Evolutionary conservation across 176 grass and related monocot genomes (phyloP).

Genomic region (Rhynchospora pubera): DNA sequence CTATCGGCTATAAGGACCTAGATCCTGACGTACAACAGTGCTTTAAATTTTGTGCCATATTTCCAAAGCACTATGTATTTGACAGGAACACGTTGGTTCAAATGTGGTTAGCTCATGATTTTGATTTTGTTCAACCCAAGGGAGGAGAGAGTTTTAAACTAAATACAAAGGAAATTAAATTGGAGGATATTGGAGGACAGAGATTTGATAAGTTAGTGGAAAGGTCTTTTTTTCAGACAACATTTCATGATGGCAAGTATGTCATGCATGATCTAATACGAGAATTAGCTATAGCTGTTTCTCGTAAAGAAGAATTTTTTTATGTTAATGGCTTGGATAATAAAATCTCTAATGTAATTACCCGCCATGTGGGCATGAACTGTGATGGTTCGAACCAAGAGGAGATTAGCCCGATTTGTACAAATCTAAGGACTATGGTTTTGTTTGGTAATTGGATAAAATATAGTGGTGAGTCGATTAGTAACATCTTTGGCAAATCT

Average conservation of each 20-base stretch:
- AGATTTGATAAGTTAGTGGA: neutral
- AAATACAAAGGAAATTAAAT: constrained; percentile 11
- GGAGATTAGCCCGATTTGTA: neutral
- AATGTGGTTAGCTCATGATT: constrained; percentile 46
- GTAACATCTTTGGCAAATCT: constrained; percentile 4
- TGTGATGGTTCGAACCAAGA: neutral
- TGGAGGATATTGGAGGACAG: neutral
- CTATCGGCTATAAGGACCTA: constrained; percentile 25
- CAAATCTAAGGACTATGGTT: constrained; percentile 12
- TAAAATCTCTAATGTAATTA: neutral
- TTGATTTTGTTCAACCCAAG: neutral
- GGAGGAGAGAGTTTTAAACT: neutral
- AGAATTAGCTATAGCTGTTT: constrained; percentile 19
- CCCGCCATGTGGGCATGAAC: constrained; percentile 17
- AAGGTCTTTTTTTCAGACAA: constrained; percentile 21
- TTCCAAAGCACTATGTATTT: constrained; percentile 30
- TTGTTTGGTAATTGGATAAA: constrained; percentile 29
- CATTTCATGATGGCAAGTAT: neutral
- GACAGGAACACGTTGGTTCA: constrained; percentile 33
- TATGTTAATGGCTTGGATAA: neutral
- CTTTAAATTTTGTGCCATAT: constrained; percentile 35
- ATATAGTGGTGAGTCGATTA: neutral
- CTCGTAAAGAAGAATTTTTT: constrained; percentile 13
- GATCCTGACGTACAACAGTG: constrained; percentile 27
- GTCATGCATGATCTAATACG: constrained; percentile 28